Conservation (phyloP, 164 flowering plant species). For the Hamamelis virginiana region DNA sequence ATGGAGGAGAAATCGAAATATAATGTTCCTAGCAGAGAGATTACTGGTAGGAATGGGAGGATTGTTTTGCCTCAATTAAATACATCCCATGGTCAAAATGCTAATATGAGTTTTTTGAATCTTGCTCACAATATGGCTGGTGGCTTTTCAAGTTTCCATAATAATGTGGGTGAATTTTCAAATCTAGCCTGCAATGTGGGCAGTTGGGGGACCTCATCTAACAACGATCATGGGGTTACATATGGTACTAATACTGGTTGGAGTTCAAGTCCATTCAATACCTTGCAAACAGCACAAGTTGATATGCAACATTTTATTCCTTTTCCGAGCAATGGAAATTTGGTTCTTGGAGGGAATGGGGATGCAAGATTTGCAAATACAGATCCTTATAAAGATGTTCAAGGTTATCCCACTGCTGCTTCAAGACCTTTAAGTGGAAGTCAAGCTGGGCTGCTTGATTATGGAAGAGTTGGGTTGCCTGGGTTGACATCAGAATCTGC, state of each 20-base stretch:
- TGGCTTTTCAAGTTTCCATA: conserved; percentile 4
- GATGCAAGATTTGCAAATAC: not conserved
- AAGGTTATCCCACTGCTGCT: not conserved
- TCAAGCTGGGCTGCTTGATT: not conserved
- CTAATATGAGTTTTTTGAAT: conserved; percentile 5
- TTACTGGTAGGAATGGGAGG: conserved; percentile 9
- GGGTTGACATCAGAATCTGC: conserved; percentile 1
- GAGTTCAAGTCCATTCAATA: not conserved
- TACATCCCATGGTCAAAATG: conserved; percentile 7
- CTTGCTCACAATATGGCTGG: not conserved
- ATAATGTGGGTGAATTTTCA: conserved; percentile 8
- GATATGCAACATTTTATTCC: conserved; percentile 1
- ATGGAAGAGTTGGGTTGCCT: not conserved
- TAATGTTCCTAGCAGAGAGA: conserved; percentile 9
- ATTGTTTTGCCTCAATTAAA: conserved; percentile 3
- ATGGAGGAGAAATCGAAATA: conserved; percentile 5
- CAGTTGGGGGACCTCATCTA: not conserved
- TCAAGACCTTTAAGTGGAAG: not conserved
- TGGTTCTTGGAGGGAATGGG: not conserved
- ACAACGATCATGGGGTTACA: not conserved
- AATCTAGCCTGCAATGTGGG: not conserved
- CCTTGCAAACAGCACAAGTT: conserved; percentile 4
- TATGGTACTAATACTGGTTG: not conserved
- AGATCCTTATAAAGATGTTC: not conserved
- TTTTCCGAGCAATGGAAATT: not conserved